phyloP scores from a whole-genome alignment of 2,329 filamentous ascomycete genomes.

The Aspergillus glaucus region DNA sequence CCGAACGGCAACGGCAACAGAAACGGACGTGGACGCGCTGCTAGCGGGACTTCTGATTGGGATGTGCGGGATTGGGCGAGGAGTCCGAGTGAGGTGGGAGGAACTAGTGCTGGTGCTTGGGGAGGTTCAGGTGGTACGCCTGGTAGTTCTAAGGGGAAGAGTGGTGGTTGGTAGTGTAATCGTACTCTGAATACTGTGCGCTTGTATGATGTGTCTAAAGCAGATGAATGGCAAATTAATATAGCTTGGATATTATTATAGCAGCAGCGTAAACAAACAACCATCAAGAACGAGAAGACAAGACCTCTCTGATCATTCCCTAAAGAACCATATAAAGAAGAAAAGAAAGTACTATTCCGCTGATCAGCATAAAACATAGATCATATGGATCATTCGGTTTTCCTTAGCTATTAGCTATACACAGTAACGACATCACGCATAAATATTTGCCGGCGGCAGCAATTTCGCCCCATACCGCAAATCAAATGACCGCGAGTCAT shows the following conservation, averaged over 20 bases:
- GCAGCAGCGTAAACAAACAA: background rate
- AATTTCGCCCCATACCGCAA: conserved; percentile 33
- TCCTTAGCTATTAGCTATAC: background rate
- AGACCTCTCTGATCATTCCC: background rate
- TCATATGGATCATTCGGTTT: background rate
- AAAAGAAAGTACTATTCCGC: no score
- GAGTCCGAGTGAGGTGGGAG: background rate
- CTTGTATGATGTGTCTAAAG: no score
- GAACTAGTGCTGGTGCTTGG: background rate
- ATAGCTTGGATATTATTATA: no score
- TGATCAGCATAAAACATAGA: no score
- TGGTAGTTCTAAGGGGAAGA: background rate
- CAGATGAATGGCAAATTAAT: no score
- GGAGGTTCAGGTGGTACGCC: background rate
- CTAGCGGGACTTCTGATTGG: background rate
- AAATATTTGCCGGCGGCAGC: conserved; percentile 22
- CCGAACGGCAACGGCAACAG: background rate
- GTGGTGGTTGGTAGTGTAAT: no score
- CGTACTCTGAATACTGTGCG: no score
- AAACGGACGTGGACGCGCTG: background rate
- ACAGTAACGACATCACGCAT: conserved; percentile 10
- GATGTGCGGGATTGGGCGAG: conserved; percentile 1
- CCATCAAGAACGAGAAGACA: background rate
- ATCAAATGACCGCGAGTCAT: conserved; percentile 38
- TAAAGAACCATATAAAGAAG: background rate